Evolutionary conservation across 768 basidiomycete species (phyloP), one percentile per base, ranked within the genome.

Genomic region (Gelatoporia subvermispora): DNA sequence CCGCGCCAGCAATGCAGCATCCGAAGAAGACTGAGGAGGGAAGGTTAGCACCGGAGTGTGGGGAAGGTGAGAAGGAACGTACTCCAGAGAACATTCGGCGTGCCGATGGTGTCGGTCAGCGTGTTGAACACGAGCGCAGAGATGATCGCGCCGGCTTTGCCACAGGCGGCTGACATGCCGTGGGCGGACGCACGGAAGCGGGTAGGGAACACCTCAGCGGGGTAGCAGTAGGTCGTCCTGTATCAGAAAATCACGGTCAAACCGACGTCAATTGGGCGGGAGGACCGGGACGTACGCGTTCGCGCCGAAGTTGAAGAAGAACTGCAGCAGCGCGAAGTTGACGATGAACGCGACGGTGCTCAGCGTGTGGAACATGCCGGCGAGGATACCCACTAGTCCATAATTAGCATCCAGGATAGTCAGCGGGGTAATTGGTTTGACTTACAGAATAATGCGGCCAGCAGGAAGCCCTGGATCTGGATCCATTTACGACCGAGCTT

Each of bases 221-320:
- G 84, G 59, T 85, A 85, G 61, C 81, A 77, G 49, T 60, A 63
- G 28, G 58, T 60, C 31, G 56, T 61, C 9, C 43, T 53, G 41
- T 25, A 35, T 4, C 16, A 23, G 28, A 2, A 24, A 16, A 34
- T 21, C 39, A 17, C n/a, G 16, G 28, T 20, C 35, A 11, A 21
- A 15, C 16, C 4, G 20, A 11, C 21, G 37, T 34, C 20, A 23
- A 11, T 7, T 15, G 16, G 43, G 22, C 2, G 31, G 43, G 15
- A 45, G 9, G 42, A 23, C 25, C 7, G 35, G 21, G 17, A 65
- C 78, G 54, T 59, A 82, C 75, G 79, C 68, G 60, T 87, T 88
- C 3, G 84, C 82, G 17, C 87, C 86, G 57, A 87, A 89, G 68
- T 88, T 88, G 73, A 88, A 88, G 73, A 88, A 86, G 71, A 86